A percentile compares a stretch with the other conserved stretches of the same genome.
These are phyloP conservation scores for Suillus americanus DNA, from an alignment of 768 basidiomycete species.

Conservation along the genomic window DNA sequence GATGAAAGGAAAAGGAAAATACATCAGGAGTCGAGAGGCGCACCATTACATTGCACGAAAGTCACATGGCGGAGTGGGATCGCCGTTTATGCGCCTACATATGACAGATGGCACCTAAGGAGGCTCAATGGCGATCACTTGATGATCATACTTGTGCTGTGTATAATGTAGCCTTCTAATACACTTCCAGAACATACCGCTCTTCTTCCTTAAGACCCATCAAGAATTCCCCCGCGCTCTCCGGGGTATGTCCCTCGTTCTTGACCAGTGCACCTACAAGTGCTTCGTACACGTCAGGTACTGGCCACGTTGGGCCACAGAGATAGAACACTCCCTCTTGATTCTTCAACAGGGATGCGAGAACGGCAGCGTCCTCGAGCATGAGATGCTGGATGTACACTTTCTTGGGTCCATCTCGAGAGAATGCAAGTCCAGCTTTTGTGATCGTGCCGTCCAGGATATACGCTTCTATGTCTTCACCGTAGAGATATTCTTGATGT, in stretches of 20 bases:
- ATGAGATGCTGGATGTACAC: constrained; percentile 99
- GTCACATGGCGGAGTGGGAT: neutral
- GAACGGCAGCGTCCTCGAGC: constrained; percentile 79
- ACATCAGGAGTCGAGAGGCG: neutral
- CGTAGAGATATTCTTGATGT: constrained; percentile 95
- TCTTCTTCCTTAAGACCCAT: constrained; percentile 95
- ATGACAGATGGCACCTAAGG: neutral
- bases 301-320: constrained; percentile 99
- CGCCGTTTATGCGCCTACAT: neutral
- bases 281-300: constrained; percentile 95
- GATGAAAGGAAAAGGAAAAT: neutral
- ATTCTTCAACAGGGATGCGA: constrained; percentile 73
- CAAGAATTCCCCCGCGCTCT: constrained; percentile 75
- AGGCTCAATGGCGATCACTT: neutral
- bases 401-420: constrained; percentile 88
- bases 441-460: constrained; percentile 83
- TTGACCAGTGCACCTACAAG: constrained; percentile 78
- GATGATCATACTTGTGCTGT: neutral
- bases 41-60: neutral
- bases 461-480: constrained; percentile 94
- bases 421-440: constrained; percentile 93
- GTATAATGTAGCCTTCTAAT: neutral
- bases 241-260: constrained; percentile 62
- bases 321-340: constrained; percentile 88
- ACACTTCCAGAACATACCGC: constrained; percentile 91